These are phyloP conservation scores for Psilocybe mexicana DNA, from an alignment of 1,284 basidiomycete species.

Conservation along the genomic window DNA sequence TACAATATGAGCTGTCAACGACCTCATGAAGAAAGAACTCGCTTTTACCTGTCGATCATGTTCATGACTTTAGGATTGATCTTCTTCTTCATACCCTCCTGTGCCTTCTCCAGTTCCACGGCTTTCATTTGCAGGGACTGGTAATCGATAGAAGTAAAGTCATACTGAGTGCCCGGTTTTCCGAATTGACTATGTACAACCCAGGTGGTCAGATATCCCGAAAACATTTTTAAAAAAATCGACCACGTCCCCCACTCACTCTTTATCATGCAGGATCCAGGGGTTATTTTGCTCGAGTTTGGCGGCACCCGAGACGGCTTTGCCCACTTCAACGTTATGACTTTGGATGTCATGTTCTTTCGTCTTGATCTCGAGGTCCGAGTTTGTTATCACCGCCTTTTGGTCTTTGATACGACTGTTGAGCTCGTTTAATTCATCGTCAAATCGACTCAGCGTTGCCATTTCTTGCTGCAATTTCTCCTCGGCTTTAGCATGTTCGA, in stretches of 20 bases:
- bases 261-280: slow-evolving; percentile 88
- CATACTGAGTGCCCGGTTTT: slow-evolving; percentile 78
- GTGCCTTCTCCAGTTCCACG: slow-evolving; percentile 77
- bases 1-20: neutral
- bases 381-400: slow-evolving; percentile 73
- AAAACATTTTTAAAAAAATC: no score
- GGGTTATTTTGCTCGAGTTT: slow-evolving; percentile 80
- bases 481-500: slow-evolving; percentile 62
- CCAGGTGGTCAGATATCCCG: neutral
- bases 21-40: slow-evolving; percentile 24
- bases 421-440: slow-evolving; percentile 84
- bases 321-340: slow-evolving; percentile 54
- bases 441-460: slow-evolving; percentile 84
- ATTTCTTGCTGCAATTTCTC: slow-evolving; percentile 78
- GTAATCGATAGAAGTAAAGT: slow-evolving; percentile 80
- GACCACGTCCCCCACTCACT: slow-evolving; percentile 49
- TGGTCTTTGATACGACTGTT: slow-evolving; percentile 82
- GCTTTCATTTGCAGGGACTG: slow-evolving; percentile 65
- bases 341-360: slow-evolving; percentile 53
- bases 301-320: slow-evolving; percentile 45
- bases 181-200: slow-evolving; percentile 68
- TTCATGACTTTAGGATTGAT: slow-evolving; percentile 95
- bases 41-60: slow-evolving; percentile 86
- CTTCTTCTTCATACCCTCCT: slow-evolving; percentile 91
- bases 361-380: slow-evolving; percentile 67